Conservation (phyloP, 2,329 filamentous ascomycete genomes). For the Lasiodiplodia sp. region DNA sequence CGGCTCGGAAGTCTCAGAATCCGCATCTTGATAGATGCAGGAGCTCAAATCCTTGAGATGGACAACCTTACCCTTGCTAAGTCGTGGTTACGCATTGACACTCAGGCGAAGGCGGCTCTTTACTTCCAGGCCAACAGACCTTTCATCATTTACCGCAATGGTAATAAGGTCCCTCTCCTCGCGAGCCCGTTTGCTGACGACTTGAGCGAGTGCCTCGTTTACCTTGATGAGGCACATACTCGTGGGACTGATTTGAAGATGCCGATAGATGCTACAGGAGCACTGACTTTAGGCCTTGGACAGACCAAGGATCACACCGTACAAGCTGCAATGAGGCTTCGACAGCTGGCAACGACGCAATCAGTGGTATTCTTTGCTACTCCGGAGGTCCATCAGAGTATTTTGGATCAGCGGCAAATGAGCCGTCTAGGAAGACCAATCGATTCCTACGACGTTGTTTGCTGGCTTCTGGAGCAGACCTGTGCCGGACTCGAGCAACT, state of each 20-base stretch:
- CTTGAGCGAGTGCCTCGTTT: constrained; percentile 62
- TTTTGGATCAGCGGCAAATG: constrained; percentile 57
- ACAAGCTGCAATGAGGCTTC: constrained; percentile 71
- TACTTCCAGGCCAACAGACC: constrained; percentile 62
- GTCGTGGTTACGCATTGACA: constrained; percentile 60
- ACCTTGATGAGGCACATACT: constrained; percentile 68
- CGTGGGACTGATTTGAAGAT: constrained; percentile 67
- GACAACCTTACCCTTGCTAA: constrained; percentile 59
- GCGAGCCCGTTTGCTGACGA: constrained; percentile 63
- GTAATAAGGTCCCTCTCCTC: constrained; percentile 53
- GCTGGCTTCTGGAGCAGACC: constrained; percentile 70
- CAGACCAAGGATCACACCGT: constrained; percentile 68
- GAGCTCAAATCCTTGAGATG: constrained; percentile 70
- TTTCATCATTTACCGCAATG: constrained; percentile 53
- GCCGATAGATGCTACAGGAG: constrained; percentile 55
- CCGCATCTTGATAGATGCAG: constrained; percentile 68
- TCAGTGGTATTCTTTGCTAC: constrained; percentile 16
- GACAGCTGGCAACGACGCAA: constrained; percentile 50
- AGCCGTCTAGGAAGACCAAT: constrained; percentile 34
- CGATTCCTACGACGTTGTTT: constrained; percentile 61
- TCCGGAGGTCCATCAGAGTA: constrained; percentile 65
- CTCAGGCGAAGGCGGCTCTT: constrained; percentile 57
- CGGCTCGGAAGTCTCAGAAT: constrained; percentile 51
- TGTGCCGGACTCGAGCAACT: constrained; percentile 67
- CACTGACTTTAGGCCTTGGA: constrained; percentile 63